A percentile compares a stretch with the other conserved stretches of the same genome.
Evolutionary conservation across 2,329 filamentous ascomycete species (phyloP).

Genomic region (Sclerotinia nivalis): DNA sequence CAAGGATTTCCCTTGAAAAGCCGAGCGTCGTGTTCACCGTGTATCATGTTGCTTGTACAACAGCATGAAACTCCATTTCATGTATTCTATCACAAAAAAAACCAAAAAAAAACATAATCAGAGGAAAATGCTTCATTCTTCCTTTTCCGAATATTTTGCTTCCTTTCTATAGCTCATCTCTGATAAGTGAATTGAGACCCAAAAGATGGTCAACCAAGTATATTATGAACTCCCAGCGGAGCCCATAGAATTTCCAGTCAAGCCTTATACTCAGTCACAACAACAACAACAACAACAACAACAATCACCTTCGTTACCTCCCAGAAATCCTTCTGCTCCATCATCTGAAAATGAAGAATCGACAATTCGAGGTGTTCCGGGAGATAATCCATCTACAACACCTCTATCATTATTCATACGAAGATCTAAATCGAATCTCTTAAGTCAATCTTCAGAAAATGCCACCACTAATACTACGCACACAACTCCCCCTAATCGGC

Average conservation of each 20-base stretch:
- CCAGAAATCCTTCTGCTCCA: not conserved
- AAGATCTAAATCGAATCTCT: conserved; percentile 9
- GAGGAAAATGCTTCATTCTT: not conserved
- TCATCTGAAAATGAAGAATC: not conserved
- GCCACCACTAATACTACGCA: not conserved
- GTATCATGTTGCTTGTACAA: conserved; percentile 15
- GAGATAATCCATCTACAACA: not conserved
- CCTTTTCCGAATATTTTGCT: not conserved
- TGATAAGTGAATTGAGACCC: not conserved
- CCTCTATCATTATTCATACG: conserved; percentile 5
- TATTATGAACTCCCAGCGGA: conserved; percentile 21
- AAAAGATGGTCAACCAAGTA: not conserved
- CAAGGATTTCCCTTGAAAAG: conserved; percentile 15
- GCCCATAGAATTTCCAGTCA: not conserved
- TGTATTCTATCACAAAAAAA: not conserved
- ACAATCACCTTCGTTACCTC: conserved; percentile 3
- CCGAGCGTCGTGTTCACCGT: conserved; percentile 13
- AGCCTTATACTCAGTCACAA: not conserved
- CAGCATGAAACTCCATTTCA: conserved; percentile 13
- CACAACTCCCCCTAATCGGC: not conserved
- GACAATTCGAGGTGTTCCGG: conserved; percentile 15
- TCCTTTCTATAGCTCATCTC: not conserved
- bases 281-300: not conserved
- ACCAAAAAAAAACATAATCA: not conserved
- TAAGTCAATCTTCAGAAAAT: not conserved